These are phyloP conservation scores for Gentiana straminea DNA, from an alignment of 257 asterid genomes.

Conservation along the genomic window DNA sequence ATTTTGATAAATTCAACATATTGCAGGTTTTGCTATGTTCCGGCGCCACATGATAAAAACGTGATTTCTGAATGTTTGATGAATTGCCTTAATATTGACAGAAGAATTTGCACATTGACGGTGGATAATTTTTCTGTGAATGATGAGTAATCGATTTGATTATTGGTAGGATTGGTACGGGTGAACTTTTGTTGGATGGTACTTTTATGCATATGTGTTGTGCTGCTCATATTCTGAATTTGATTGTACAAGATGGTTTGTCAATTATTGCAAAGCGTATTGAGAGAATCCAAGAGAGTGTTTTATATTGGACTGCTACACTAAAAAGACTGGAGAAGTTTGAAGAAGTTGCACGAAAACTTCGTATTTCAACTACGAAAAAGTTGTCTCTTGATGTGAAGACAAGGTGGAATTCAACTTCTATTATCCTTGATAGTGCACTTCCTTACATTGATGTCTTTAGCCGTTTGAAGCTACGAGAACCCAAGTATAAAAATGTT, in stretches of 20 bases:
- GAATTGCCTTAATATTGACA: neutral
- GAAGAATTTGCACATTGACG: too few species aligned
- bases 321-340: neutral
- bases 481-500: neutral
- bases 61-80: neutral
- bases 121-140: too few species aligned
- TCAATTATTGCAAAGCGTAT: neutral
- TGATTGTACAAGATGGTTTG: constrained; percentile 7
- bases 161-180: neutral
- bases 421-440: neutral
- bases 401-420: neutral
- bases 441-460: neutral
- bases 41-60: neutral
- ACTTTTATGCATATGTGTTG: constrained; percentile 1
- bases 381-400: too few species aligned
- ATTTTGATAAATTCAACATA: too few species aligned
- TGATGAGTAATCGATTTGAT: too few species aligned
- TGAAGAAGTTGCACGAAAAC: neutral
- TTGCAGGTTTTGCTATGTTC: too few species aligned
- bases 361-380: neutral
- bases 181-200: neutral
- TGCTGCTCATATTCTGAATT: constrained; percentile 9
- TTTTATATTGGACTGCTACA: neutral
- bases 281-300: neutral
- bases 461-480: neutral